Evolutionary conservation across 2,329 filamentous ascomycete species (phyloP), one percentile per base, ranked within the genome.

Genomic region (Orbilia blumenaviensis): DNA sequence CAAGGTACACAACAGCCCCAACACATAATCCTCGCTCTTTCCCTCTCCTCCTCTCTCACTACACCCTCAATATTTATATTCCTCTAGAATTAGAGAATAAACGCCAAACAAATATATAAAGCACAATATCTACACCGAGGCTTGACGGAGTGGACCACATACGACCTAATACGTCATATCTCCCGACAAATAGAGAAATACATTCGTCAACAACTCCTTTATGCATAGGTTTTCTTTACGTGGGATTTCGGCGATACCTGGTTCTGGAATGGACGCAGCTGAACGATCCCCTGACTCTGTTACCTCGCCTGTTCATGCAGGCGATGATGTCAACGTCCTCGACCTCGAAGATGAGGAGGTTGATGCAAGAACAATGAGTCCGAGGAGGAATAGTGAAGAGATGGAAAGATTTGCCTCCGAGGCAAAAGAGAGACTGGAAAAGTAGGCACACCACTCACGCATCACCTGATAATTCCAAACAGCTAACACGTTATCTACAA

Each of bases 321-420:
- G 67, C 50, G 73, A 77, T 48, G 73, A 77, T 44, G 67, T 71
- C 42, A 66, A 71, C 61, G 66, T 77, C 32, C 61, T 77, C 8
- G 66, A 77, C 27, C 21, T 77, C 5, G 87, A 92, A 78, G 91
- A 93, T 23, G 91, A 93, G 82, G 73, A 77, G 10, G 60, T 72
- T 34, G 94, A 97, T 82, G 94, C 95, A 77, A 87, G 94, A 81
- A 92, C 93, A 77, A 98, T 99, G 94, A 97, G 94, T 82, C 94
- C 94, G 1, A 87, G 94, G 79, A 86, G 94, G 80, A 97, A 93
- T 78, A 96, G 91, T 80, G 93, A 95, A 81, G 94, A 98, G 82
- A 88, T 97, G 64, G 92, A 97, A 83, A 90, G 90, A 81, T 88
- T 98, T 82, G 91, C 93, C 80, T 90, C 92, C 80, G 92, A 94